Evolutionary conservation across 345 rosid genomes (phyloP), one percentile per base, ranked within the genome.

Genomic region (Lenwebbia sp.): DNA sequence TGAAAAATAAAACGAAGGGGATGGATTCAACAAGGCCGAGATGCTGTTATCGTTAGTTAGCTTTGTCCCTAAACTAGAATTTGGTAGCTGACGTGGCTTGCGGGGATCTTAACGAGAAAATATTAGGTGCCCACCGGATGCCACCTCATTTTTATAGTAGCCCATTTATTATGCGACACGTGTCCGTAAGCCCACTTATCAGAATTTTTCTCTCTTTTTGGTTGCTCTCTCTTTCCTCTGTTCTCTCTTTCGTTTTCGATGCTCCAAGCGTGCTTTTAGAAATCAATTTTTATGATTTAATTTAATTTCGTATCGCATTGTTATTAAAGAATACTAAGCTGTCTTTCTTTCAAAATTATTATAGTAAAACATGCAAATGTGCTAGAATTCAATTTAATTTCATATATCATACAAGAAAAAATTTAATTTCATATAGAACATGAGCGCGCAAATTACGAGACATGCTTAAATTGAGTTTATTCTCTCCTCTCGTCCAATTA

Each of bases 181-280:
- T 44, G 47, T 44, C 47, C 47, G 10, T 44, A 7, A 44, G 47
- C 47, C 47, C 47, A 44, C 47, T 44, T 44, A 41, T 44, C 9
- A 6, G 47, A 44, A 44, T 7, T 44, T 44, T 7, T 44, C 47
- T 44, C 47, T 44, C 10, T 44, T 9, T 44, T 44, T 44, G 47
- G n/a, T n/a, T n/a, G n/a, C n/a, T n/a, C 5, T 44, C 1, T 7
- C 5, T 7, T 6, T 3, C 1, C 13, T 49, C 10, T 2, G 13
- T 49, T 49, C 10, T 49, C 47, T 44, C 10, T 49, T 7, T 40
- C 41, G 41, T 47, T 47, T 8, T 47, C 9, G 49, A 47, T 8
- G 49, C 49, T 47, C 2, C 49, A 47, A 47, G 13, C 51, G 2
- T 9, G 1, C 3, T 49, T 49, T 3, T 10, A 10, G 10, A 10